A percentile compares a stretch with the other conserved stretches of the same genome.
Conservation (phyloP, 108 stramenopile genomes). For the Epithemia pelagica region DNA sequence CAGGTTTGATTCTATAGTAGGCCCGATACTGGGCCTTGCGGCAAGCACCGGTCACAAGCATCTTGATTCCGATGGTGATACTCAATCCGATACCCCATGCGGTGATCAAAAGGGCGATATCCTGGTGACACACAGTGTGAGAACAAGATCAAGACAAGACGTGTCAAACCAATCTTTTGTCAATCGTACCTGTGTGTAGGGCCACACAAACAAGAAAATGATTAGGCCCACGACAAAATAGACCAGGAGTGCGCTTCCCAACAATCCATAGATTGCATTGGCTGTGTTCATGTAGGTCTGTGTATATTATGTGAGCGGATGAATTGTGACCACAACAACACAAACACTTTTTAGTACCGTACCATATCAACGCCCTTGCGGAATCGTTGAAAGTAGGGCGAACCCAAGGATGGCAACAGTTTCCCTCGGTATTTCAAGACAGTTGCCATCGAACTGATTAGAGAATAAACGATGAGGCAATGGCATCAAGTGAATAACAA, state of each 20-base stretch:
- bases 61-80: conserved; percentile 17
- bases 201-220: conserved; percentile 31
- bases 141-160: neutral
- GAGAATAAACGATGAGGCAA: too few relatives aligned
- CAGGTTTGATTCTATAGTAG: conserved; percentile 25
- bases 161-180: neutral
- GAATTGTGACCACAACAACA: too few relatives aligned
- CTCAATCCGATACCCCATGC: neutral
- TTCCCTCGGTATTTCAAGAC: conserved; percentile 4
- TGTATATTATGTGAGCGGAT: too few relatives aligned
- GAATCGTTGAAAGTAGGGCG: conserved; percentile 15
- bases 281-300: conserved; percentile 22
- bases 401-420: conserved; percentile 6
- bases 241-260: conserved; percentile 18
- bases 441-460: conserved; percentile 1
- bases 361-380: conserved; percentile 15
- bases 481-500: too few relatives aligned
- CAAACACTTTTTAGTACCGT: conserved; percentile 5
- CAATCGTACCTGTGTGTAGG: conserved; percentile 5
- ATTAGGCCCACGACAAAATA: conserved; percentile 15
- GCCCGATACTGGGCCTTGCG: conserved; percentile 21
- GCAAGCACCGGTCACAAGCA: conserved; percentile 23
- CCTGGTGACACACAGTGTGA: neutral
- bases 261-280: conserved; percentile 4
- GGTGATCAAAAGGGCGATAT: neutral